Percentiles rank a stretch among this genome's conserved stretches.
Conservation (phyloP, 2,329 filamentous ascomycete genomes). For the Leptographium galeiforme region DNA sequence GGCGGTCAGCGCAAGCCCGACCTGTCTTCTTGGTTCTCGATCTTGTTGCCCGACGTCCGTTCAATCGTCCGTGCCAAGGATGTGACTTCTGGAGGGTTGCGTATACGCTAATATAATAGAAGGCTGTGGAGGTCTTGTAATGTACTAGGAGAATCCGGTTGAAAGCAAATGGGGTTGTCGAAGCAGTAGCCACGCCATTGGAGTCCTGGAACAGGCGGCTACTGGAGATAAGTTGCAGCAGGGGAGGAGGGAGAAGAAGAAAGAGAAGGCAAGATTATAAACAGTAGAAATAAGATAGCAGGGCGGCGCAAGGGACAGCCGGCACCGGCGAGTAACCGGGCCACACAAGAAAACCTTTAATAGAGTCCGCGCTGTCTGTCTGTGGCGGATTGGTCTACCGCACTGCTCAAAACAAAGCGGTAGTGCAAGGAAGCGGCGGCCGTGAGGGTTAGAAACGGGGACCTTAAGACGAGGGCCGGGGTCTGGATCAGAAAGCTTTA, state of each 20-base stretch:
- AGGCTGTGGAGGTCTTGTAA: neutral
- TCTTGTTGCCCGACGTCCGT: neutral
- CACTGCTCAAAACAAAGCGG: neutral
- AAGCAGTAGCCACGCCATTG: conserved; percentile 5
- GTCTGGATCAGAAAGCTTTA: neutral
- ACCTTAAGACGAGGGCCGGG: neutral
- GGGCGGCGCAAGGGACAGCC: neutral
- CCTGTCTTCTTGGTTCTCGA: neutral
- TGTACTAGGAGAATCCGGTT: conserved; percentile 7
- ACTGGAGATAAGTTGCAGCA: neutral
- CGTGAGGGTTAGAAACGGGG: neutral
- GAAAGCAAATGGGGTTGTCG: neutral
- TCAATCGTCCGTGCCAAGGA: neutral
- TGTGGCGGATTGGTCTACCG: neutral
- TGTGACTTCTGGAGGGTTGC: neutral
- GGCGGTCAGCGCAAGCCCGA: no score
- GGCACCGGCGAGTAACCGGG: neutral
- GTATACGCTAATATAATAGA: neutral
- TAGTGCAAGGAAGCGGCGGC: neutral
- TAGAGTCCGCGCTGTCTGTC: neutral
- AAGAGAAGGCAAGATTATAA: neutral
- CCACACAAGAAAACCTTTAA: neutral
- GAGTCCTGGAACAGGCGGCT: neutral
- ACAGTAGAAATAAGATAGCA: neutral
- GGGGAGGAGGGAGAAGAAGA: neutral